Percentiles rank a stretch among this genome's conserved stretches.
Evolutionary conservation across 495 filamentous ascomycete species (phyloP).

Genomic region (Evernia prunastri): DNA sequence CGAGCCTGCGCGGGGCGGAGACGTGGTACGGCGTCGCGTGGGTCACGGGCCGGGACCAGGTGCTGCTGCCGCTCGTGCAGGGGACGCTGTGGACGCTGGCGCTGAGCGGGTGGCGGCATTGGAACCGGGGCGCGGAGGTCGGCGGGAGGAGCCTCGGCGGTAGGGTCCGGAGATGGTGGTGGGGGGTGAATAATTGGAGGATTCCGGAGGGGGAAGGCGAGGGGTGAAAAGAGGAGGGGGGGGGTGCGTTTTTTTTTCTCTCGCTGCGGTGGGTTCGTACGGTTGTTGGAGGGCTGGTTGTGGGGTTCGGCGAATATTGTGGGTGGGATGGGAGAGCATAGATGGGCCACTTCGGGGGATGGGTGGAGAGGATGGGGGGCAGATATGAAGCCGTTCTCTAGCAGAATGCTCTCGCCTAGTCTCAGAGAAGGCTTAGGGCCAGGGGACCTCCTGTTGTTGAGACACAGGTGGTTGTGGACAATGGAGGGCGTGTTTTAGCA

Average conservation of each 20-base stretch:
- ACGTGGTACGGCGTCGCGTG: constrained; percentile 68
- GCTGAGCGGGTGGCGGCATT: constrained; percentile 74
- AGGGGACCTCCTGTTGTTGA: background rate
- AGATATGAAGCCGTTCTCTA: background rate
- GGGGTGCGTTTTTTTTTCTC: too few species aligned
- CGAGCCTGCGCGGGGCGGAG: constrained; percentile 69
- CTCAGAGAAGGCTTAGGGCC: background rate
- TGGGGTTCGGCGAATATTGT: background rate
- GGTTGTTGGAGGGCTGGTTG: constrained; percentile 28
- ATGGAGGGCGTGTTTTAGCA: background rate
- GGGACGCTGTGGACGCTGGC: constrained; percentile 76
- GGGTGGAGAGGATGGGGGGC: background rate
- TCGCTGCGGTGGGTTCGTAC: constrained; percentile 34
- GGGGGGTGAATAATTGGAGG: constrained; percentile 79
- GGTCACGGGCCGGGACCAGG: constrained; percentile 85
- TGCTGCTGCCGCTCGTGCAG: constrained; percentile 76
- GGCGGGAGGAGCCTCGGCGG: constrained; percentile 65
- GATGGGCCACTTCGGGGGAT: background rate
- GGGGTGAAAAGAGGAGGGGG: background rate
- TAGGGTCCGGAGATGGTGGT: constrained; percentile 79
- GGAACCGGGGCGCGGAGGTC: constrained; percentile 67
- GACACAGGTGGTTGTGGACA: background rate
- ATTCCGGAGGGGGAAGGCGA: constrained; percentile 38
- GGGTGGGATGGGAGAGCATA: background rate
- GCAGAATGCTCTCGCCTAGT: background rate